phyloP scores from a whole-genome alignment of 2,329 filamentous ascomycete species.

The Neofusicoccum cordaticola region DNA sequence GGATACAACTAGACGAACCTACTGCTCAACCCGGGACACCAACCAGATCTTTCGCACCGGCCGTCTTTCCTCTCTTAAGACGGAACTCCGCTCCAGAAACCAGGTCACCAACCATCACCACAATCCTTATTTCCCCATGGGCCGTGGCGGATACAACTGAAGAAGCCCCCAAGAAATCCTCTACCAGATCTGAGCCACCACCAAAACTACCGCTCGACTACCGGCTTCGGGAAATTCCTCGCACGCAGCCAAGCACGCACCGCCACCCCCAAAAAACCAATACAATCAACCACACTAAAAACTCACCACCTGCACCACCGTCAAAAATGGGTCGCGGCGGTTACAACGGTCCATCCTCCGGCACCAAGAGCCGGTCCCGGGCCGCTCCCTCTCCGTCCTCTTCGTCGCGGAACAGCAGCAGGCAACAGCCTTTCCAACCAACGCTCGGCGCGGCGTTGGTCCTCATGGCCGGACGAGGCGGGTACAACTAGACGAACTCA shows the following conservation, averaged over 20 bases:
- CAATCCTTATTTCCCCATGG: slow-evolving; percentile 21
- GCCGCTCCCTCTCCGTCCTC: not conserved
- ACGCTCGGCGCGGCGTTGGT: not conserved
- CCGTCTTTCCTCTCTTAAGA: too few species aligned
- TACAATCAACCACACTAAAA: not conserved
- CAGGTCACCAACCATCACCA: slow-evolving; percentile 10
- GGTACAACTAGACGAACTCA: slow-evolving; percentile 23
- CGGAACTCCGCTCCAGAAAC: too few species aligned
- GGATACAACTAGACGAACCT: slow-evolving; percentile 29
- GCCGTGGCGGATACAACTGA: slow-evolving; percentile 35
- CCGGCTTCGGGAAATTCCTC: not conserved
- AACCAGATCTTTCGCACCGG: not conserved
- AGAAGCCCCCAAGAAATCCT: not conserved
- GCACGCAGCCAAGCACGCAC: not conserved
- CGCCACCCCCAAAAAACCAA: slow-evolving; percentile 6
- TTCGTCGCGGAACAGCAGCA: not conserved
- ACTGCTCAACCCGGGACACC: slow-evolving; percentile 2
- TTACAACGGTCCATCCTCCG: slow-evolving; percentile 18
- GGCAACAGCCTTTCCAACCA: not conserved
- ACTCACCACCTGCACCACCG: not conserved
- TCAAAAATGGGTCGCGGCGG: slow-evolving; percentile 17
- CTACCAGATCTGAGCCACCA: not conserved
- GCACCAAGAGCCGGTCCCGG: not conserved
- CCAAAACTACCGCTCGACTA: too few species aligned
- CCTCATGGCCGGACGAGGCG: slow-evolving; percentile 19